Evolutionary conservation across 768 basidiomycete species (phyloP).

Genomic region (Scleroderma bovista): DNA sequence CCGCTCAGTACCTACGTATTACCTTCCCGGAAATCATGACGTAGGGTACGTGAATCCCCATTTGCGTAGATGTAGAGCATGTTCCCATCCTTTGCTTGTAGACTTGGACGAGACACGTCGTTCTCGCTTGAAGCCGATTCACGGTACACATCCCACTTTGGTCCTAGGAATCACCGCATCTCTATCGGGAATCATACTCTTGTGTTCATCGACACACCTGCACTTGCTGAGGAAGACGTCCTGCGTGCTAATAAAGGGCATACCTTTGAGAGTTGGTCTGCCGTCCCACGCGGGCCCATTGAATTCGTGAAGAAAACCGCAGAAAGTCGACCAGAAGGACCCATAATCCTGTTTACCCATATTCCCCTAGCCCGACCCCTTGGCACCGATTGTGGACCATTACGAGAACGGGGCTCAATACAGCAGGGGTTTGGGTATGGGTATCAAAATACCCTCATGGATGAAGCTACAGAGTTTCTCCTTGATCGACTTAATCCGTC

Average conservation of each 20-base stretch:
- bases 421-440: conserved; percentile 70
- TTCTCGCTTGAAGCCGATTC: conserved; percentile 39
- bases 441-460: conserved; percentile 80
- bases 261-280: conserved; percentile 42
- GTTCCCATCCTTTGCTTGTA: conserved; percentile 3
- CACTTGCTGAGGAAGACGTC: conserved; percentile 69
- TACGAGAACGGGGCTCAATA: conserved; percentile 71
- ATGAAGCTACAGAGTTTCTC: conserved; percentile 59
- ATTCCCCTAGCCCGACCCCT: conserved; percentile 82
- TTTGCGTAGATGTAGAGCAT: conserved; percentile 3
- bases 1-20: conserved; percentile 49
- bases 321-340: conserved; percentile 27
- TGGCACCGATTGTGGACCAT: conserved; percentile 65
- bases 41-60: conserved; percentile 48
- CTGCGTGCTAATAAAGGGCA: conserved; percentile 39
- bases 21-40: conserved; percentile 90
- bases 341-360: conserved; percentile 75
- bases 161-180: conserved; percentile 59
- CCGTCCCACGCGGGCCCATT: conserved; percentile 43
- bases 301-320: conserved; percentile 47
- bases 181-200: conserved; percentile 68
- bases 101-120: conserved; percentile 22
- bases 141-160: conserved; percentile 75
- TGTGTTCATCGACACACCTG: conserved; percentile 67
- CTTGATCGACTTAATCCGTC: conserved; percentile 59